Base-by-base conservation (phyloP, 345 rosid species). In the Theobroma cacao region DNA sequence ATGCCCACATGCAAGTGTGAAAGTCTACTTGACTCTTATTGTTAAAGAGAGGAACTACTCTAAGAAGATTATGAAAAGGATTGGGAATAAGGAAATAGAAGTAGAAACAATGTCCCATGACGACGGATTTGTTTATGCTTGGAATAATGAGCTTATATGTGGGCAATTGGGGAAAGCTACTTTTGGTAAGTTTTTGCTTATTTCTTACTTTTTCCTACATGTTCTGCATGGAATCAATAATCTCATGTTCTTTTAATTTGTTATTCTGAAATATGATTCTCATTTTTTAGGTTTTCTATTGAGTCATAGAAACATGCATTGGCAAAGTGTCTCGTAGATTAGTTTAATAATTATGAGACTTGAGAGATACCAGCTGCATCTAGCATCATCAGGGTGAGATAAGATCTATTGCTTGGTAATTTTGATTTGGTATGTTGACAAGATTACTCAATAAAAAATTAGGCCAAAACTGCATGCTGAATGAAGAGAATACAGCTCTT, bases 151-250 rank as follows among this genome's bases (percentile, higher is more conserved):
- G 88, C 91, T 92, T 66, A 89, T 96, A 80, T 90, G 90, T 70
- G 99, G 99, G 83, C 99, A 96, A 77, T 86, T 94, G 74, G 99
- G 98, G 84, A 96, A 96, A 90, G 94, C 97, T 72, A 92, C 99
- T 30, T 79, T 96, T 74, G 99, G 99, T 94, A 68, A 84, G 89
- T 81, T 59, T 24, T 78, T 40, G 11, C 75, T 71, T 43, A 3
- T 68, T 83, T 58, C 34, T 34, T 53, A 43, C 34, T 78, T n/a
- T 45, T 60, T 47, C 64, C 38, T 64, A 20, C 20, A 17, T 33
- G 69, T 22, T 14, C 14, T 59, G 30, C 24, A 18, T 78, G 34
- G 22, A 24, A 60, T 36, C 75, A 43, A 73, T 63, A 48, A 28
- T 47, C 24, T 24, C 48, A 36, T 59, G 52, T 7, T 41, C 53